phyloP scores from a whole-genome alignment of 305 asterid species.

The Fraxinus greggii region DNA sequence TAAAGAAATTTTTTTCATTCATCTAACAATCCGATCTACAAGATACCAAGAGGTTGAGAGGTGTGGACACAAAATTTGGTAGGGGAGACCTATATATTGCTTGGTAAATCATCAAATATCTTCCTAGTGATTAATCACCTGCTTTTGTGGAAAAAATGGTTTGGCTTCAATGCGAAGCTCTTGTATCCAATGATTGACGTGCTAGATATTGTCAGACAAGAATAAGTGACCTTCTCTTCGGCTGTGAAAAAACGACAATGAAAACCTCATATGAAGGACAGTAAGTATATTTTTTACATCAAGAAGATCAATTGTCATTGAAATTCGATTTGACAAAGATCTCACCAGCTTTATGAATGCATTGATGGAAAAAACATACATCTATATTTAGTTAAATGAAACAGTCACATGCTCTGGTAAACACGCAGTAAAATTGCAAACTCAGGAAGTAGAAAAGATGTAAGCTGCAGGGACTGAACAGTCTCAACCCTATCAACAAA shows the following conservation, averaged over 20 bases:
- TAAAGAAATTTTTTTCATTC: neutral
- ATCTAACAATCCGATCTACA: neutral
- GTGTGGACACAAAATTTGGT: neutral
- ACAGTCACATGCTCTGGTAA: neutral
- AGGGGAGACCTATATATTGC: neutral
- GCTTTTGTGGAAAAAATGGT: neutral
- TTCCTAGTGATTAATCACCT: neutral
- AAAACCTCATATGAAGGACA: neutral
- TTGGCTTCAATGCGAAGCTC: neutral
- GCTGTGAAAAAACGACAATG: slow-evolving; percentile 28
- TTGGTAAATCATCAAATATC: neutral
- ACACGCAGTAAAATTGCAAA: neutral
- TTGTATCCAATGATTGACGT: neutral
- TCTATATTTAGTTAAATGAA: neutral
- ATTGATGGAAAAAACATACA: neutral
- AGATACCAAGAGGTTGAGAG: neutral
- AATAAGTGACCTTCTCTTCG: slow-evolving; percentile 32
- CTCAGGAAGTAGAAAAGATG: neutral
- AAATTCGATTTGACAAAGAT: neutral
- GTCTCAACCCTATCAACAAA: neutral
- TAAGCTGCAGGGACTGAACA: neutral
- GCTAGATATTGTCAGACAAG: slow-evolving; percentile 24
- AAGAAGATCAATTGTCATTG: neutral
- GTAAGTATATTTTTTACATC: neutral
- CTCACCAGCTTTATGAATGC: neutral